Evolutionary conservation across 129 eudicot species (phyloP).

Genomic region (Cynara cardunculus): DNA sequence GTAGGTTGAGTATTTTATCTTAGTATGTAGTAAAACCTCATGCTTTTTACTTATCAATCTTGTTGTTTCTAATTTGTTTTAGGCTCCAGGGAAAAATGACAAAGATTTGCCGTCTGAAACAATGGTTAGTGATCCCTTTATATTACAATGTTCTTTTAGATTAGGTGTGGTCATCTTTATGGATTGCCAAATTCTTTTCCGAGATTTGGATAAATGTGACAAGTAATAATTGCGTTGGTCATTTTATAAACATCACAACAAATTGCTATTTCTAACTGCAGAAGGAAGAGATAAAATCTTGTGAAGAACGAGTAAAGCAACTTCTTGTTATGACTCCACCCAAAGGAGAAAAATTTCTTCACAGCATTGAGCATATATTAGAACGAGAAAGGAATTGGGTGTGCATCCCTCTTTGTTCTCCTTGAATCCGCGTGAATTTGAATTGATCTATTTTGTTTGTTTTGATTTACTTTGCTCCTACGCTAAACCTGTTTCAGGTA

Average conservation of each 20-base stretch:
- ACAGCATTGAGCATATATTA: slow-evolving; percentile 80
- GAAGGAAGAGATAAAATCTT: slow-evolving; percentile 82
- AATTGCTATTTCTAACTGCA: slow-evolving; percentile 22
- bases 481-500: slow-evolving; percentile 41
- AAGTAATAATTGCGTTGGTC: neutral
- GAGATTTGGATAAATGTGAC: neutral
- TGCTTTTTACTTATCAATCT: neutral
- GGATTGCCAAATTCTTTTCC: neutral
- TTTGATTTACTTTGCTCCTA: slow-evolving; percentile 10
- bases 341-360: slow-evolving; percentile 82
- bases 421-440: neutral
- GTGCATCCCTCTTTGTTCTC: slow-evolving; percentile 12
- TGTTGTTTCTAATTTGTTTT: slow-evolving; percentile 9
- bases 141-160: neutral
- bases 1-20: neutral
- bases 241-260: neutral
- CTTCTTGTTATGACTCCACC: slow-evolving; percentile 90
- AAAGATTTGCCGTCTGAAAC: slow-evolving; percentile 80
- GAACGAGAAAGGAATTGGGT: slow-evolving; percentile 98
- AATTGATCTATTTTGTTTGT: neutral
- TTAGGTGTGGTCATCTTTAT: neutral
- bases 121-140: slow-evolving; percentile 51
- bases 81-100: slow-evolving; percentile 92
- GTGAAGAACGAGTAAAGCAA: slow-evolving; percentile 88
- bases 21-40: neutral